These are phyloP conservation scores for Russula compacta DNA, from an alignment of 768 basidiomycete genomes.

Conservation along the genomic window DNA sequence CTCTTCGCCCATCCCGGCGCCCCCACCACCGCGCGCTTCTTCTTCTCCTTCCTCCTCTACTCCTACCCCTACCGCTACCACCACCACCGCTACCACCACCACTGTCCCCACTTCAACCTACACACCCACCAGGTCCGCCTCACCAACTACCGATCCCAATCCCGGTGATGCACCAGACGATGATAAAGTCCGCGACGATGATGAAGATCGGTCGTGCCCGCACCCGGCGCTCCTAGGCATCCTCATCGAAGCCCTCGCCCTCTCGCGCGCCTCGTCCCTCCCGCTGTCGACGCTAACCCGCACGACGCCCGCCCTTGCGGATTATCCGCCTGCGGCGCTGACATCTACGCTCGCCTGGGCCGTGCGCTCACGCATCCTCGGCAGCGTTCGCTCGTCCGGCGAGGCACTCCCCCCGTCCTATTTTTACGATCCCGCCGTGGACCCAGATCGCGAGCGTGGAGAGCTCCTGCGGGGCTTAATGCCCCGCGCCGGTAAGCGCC, in stretches of 20 bases:
- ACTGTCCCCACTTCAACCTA: no score
- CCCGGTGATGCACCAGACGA: not conserved
- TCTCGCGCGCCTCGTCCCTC: conserved; percentile 19
- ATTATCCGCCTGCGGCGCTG: not conserved
- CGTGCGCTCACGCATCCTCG: conserved; percentile 10
- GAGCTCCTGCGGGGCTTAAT: conserved; percentile 10
- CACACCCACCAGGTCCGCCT: not conserved
- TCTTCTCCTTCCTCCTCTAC: not conserved
- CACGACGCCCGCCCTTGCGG: not conserved
- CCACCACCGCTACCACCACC: not conserved
- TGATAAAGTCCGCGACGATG: not conserved
- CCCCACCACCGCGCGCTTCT: not conserved
- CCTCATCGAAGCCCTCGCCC: conserved; percentile 17
- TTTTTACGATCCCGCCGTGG: conserved; percentile 13
- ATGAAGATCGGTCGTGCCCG: conserved; percentile 2
- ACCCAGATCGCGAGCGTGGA: conserved; percentile 17
- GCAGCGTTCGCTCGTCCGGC: conserved; percentile 9
- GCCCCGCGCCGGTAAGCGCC: conserved; percentile 62
- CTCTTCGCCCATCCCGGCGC: not conserved
- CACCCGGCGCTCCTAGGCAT: conserved; percentile 13
- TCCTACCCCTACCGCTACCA: not conserved
- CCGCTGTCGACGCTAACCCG: conserved; percentile 1
- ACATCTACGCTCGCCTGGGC: conserved; percentile 14
- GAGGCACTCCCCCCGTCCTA: conserved; percentile 15
- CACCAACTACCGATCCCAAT: not conserved